phyloP scores from a whole-genome alignment of 1,284 basidiomycete genomes.

The Fistulinella cinereoalba region DNA sequence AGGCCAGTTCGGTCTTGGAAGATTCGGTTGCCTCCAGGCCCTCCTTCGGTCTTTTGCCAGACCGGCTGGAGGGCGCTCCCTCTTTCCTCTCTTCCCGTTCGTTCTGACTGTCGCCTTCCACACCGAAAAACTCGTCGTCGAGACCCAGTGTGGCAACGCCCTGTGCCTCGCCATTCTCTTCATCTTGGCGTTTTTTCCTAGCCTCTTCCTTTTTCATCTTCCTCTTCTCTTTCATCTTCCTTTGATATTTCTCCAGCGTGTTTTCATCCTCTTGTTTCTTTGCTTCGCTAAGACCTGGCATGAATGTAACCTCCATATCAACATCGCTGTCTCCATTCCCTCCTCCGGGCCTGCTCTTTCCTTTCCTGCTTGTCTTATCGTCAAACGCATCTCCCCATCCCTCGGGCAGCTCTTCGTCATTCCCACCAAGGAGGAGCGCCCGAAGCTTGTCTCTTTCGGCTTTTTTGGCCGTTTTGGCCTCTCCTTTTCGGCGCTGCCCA shows the following conservation, averaged over 20 bases:
- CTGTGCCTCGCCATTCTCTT: slow-evolving; percentile 23
- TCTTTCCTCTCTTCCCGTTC: slow-evolving; percentile 32
- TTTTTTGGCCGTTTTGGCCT: slow-evolving; percentile 39
- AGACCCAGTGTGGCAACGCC: slow-evolving; percentile 26
- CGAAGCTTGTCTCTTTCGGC: slow-evolving; percentile 65
- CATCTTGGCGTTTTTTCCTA: slow-evolving; percentile 32
- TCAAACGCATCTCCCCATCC: slow-evolving; percentile 63
- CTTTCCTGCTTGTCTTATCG: slow-evolving; percentile 11
- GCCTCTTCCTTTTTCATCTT: slow-evolving; percentile 72
- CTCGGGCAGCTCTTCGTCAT: slow-evolving; percentile 65
- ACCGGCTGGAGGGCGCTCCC: slow-evolving; percentile 19
- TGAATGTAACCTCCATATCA: slow-evolving; percentile 94
- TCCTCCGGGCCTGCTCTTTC: slow-evolving; percentile 26
- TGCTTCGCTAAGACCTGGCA: slow-evolving; percentile 67
- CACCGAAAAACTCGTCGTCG: slow-evolving; percentile 69
- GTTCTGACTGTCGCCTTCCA: slow-evolving; percentile 41
- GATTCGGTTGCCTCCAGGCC: slow-evolving; percentile 7
- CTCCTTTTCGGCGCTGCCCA: neutral
- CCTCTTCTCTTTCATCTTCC: slow-evolving; percentile 85
- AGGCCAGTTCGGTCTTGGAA: slow-evolving; percentile 57
- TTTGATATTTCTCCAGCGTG: slow-evolving; percentile 80
- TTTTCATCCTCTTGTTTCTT: slow-evolving; percentile 70
- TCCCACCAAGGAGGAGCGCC: slow-evolving; percentile 65
- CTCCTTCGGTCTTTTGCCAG: slow-evolving; percentile 24
- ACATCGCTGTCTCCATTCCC: slow-evolving; percentile 49